A percentile compares a stretch with the other conserved stretches of the same genome.
phyloP scores from a whole-genome alignment of 441 rosid genomes.

The Gossypium gossypioides region DNA sequence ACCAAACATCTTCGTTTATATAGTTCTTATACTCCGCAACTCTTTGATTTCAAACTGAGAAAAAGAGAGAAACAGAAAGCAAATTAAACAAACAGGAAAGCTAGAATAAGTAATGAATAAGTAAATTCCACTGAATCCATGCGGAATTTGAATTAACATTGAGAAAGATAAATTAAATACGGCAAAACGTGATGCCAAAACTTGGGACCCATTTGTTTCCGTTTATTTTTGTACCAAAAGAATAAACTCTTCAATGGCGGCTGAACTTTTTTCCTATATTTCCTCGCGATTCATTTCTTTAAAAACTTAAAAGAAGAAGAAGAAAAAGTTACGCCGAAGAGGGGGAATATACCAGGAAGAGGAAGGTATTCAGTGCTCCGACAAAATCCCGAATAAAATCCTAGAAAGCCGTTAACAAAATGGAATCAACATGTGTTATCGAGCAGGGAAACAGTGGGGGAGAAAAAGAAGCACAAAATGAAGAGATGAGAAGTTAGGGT shows the following conservation, averaged over 20 bases:
- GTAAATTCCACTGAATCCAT: background rate
- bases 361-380: background rate
- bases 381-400: slow-evolving; percentile 2
- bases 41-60: slow-evolving; percentile 16
- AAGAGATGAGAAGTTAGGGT: background rate
- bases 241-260: background rate
- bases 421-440: background rate
- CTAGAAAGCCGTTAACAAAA: background rate
- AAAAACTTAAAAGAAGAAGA: background rate
- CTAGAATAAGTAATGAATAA: background rate
- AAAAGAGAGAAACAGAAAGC: slow-evolving; percentile 8
- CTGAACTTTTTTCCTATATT: background rate
- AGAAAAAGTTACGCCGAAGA: background rate
- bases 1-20: slow-evolving; percentile 50
- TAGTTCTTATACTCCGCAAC: slow-evolving; percentile 12
- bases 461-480: background rate
- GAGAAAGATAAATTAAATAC: background rate
- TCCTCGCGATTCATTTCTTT: background rate
- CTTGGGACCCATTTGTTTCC: background rate
- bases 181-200: background rate
- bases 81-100: background rate
- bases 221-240: background rate
- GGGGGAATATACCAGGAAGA: background rate
- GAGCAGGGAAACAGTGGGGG: background rate
- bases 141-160: background rate